Evolutionary conservation across 805 yeast species (phyloP).

Genomic region (Suhomyces sp.): DNA sequence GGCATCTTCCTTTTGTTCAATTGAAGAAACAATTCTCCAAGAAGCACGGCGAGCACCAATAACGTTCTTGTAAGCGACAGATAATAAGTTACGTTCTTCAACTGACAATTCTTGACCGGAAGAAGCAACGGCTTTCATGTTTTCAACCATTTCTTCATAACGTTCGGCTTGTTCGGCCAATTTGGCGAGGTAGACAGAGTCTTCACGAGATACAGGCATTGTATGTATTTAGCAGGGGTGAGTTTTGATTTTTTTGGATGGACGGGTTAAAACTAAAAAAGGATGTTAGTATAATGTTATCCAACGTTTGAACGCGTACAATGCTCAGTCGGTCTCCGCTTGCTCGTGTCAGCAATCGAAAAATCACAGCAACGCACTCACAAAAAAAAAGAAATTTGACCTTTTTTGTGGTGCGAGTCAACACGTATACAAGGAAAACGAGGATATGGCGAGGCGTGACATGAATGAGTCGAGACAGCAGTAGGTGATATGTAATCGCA

Average conservation of each 20-base stretch:
- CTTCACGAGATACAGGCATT: slow-evolving; percentile 91
- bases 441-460: background rate
- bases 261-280: slow-evolving; percentile 1
- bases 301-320: background rate
- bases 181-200: slow-evolving; percentile 95
- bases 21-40: slow-evolving; percentile 97
- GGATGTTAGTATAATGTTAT: background rate
- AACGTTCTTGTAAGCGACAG: slow-evolving; percentile 97
- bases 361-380: slow-evolving; percentile 1
- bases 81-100: slow-evolving; percentile 95
- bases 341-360: slow-evolving; percentile 1
- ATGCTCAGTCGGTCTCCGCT: background rate
- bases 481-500: background rate
- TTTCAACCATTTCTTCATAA: slow-evolving; percentile 98
- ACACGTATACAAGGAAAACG: background rate
- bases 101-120: slow-evolving; percentile 93
- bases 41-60: slow-evolving; percentile 99
- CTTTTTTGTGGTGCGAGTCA: slow-evolving; percentile 4
- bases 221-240: slow-evolving; percentile 6
- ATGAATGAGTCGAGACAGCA: background rate
- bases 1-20: slow-evolving; percentile 96
- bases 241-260: background rate
- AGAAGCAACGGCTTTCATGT: slow-evolving; percentile 96
- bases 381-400: slow-evolving; percentile 3
- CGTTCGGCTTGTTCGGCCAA: slow-evolving; percentile 99